Evolutionary conservation across 2,329 filamentous ascomycete species (phyloP), one percentile per base, ranked within the genome.

Genomic region (Beauveria pseudobassiana): DNA sequence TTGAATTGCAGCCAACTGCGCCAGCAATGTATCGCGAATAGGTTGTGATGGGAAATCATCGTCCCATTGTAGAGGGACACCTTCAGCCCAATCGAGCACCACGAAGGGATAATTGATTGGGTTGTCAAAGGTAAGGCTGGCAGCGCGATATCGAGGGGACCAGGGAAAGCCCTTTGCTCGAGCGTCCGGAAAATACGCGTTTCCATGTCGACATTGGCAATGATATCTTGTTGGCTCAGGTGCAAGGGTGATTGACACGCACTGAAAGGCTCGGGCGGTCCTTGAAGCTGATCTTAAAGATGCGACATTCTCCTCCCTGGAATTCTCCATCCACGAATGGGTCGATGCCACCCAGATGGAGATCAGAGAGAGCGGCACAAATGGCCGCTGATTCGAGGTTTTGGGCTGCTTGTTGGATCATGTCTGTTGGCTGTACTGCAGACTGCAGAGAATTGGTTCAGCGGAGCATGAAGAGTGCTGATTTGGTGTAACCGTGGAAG

Each of bases 311-410:
- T 14, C 49, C 48, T 10, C 57, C 57, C 45, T 53, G 20, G 8
- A 52, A 53, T n/a, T 53, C 57, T 34, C 38, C 48, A 18, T 53
- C 38, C 24, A 60, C 46, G 34, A 45, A 60, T 30, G 57, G 57
- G 12, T 53, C 57, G 26, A 49, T 60, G n/a, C 57, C 34, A 28
- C 57, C 57, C 45, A 60, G 2, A 53, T 53, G 14, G 9, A 60
- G 38, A 16, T 22, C n/a, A 22, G 34, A 43, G 24, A 60, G 6
- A 18, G 57, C 57, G 24, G 57, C 57, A 16, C 34, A 60, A 52
- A 60, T 60, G 30, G 57, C 57, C 38, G 45, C 49, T 52, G 57
- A 48, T 48, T 38, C 43, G 24, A 60, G 57, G n/a, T 46, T 45
- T 53, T 52, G 57, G 26, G 48, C 38, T 42, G 9, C 16, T 14